Evolutionary conservation across 495 filamentous ascomycete genomes (phyloP).

Genomic region (Penicillium steckii): DNA sequence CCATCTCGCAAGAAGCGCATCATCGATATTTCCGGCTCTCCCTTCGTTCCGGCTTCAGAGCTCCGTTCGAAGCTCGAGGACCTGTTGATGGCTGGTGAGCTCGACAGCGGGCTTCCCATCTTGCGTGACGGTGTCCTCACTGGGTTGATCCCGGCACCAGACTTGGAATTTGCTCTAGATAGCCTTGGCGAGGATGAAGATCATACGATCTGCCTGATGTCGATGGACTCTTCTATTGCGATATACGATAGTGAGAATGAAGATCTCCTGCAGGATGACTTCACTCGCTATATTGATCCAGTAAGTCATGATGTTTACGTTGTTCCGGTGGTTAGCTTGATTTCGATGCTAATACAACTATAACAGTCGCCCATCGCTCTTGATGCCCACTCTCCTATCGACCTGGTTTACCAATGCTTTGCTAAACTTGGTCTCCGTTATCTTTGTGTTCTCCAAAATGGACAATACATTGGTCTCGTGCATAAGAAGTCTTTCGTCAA

Average conservation of each 20-base stretch:
- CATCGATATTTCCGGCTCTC: slow-evolving; percentile 83
- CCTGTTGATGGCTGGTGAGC: slow-evolving; percentile 80
- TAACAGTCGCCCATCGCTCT: slow-evolving; percentile 45
- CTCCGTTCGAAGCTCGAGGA: slow-evolving; percentile 78
- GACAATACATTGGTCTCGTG: slow-evolving; percentile 84
- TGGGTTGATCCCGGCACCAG: slow-evolving; percentile 89
- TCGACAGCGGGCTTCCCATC: slow-evolving; percentile 90
- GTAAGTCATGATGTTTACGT: slow-evolving; percentile 37
- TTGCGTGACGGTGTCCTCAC: slow-evolving; percentile 75
- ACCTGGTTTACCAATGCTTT: slow-evolving; percentile 95
- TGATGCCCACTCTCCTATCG: slow-evolving; percentile 88
- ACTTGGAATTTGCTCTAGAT: slow-evolving; percentile 92
- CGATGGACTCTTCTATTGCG: slow-evolving; percentile 53
- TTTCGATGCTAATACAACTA: slow-evolving; percentile 57
- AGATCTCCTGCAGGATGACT: slow-evolving; percentile 54
- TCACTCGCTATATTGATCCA: slow-evolving; percentile 88
- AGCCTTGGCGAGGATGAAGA: slow-evolving; percentile 68
- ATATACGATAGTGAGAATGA: slow-evolving; percentile 52
- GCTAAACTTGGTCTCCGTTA: slow-evolving; percentile 91
- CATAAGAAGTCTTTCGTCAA: slow-evolving; percentile 98
- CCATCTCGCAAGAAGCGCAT: slow-evolving; percentile 68
- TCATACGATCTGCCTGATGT: slow-evolving; percentile 77
- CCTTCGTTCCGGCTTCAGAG: slow-evolving; percentile 69
- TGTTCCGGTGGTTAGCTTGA: slow-evolving; percentile 30
- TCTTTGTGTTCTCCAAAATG: slow-evolving; percentile 83